Evolutionary conservation across 768 basidiomycete genomes (phyloP).

Genomic region (Dioszegia hungarica): DNA sequence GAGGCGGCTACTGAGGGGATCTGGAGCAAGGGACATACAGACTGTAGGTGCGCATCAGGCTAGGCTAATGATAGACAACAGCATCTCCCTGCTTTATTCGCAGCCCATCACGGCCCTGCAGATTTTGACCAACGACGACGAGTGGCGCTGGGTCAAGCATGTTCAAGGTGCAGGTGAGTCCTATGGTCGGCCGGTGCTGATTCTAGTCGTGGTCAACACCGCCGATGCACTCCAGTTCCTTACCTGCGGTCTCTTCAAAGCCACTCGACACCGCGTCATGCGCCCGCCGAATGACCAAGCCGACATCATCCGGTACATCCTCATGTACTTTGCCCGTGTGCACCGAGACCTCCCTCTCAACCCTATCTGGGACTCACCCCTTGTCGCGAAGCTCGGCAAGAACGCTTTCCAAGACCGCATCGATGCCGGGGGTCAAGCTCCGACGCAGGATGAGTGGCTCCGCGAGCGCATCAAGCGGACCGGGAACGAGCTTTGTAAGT

Average conservation of each 20-base stretch:
- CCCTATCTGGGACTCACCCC: conserved; percentile 30
- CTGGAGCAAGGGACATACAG: conserved; percentile 31
- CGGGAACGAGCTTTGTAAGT: conserved; percentile 26
- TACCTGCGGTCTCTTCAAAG: conserved; percentile 26
- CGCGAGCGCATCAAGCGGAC: conserved; percentile 31
- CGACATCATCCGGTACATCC: conserved; percentile 28
- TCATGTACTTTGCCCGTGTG: conserved; percentile 17
- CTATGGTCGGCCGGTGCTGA: not conserved
- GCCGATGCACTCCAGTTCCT: conserved; percentile 32
- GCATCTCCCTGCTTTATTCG: conserved; percentile 26
- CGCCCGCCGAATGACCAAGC: conserved; percentile 30
- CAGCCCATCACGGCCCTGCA: conserved; percentile 37
- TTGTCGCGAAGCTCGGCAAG: conserved; percentile 16
- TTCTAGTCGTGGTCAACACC: conserved; percentile 26
- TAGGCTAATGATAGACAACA: conserved; percentile 7
- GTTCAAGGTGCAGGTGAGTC: conserved; percentile 13
- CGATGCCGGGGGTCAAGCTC: conserved; percentile 22
- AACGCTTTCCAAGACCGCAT: conserved; percentile 22
- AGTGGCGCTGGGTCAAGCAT: conserved; percentile 34
- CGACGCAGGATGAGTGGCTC: conserved; percentile 31
- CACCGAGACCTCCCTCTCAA: conserved; percentile 15
- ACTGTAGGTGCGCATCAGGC: not conserved
- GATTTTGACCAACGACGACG: conserved; percentile 21
- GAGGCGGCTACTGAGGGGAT: conserved; percentile 24
- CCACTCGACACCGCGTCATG: conserved; percentile 32